Evolutionary conservation across 805 yeast genomes (phyloP).

Genomic region (Yamadazyma olivae): DNA sequence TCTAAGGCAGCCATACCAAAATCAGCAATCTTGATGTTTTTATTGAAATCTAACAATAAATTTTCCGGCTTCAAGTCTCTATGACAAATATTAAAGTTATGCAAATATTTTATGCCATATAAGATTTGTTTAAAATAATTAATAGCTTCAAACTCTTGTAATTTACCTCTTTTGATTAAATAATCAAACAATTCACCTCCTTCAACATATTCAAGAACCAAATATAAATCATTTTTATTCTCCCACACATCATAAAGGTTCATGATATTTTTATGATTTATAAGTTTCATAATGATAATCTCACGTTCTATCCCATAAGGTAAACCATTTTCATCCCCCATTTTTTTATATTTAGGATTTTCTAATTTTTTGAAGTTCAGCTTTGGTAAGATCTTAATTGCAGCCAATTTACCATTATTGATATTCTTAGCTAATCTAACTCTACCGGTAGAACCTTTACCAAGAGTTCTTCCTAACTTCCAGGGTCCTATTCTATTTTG

Average conservation of each 20-base stretch:
- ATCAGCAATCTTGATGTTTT: constrained; percentile 93
- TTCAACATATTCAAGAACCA: constrained; percentile 92
- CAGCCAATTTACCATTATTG: constrained; percentile 84
- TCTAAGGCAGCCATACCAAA: constrained; percentile 99
- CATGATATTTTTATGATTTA: constrained; percentile 76
- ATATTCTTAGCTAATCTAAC: constrained; percentile 89
- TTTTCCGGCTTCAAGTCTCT: constrained; percentile 86
- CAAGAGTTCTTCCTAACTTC: constrained; percentile 92
- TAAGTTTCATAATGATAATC: constrained; percentile 78
- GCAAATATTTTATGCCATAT: constrained; percentile 80
- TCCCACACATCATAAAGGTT: constrained; percentile 86
- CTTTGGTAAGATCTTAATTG: constrained; percentile 94
- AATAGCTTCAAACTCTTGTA: constrained; percentile 88
- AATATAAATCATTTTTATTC: constrained; percentile 74
- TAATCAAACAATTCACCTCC: constrained; percentile 96
- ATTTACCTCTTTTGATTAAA: constrained; percentile 80
- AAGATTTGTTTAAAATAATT: constrained; percentile 85
- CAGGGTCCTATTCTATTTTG: constrained; percentile 86
- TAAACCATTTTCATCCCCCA: constrained; percentile 29
- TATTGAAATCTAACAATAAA: constrained; percentile 71
- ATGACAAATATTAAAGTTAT: constrained; percentile 83
- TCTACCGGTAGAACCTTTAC: constrained; percentile 95
- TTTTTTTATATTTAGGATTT: constrained; percentile 42
- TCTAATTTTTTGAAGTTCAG: constrained; percentile 55
- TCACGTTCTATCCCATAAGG: constrained; percentile 87